These are phyloP conservation scores for Chaetoscypha palmicola DNA, from an alignment of 2,329 filamentous ascomycete species.

Conservation along the genomic window DNA sequence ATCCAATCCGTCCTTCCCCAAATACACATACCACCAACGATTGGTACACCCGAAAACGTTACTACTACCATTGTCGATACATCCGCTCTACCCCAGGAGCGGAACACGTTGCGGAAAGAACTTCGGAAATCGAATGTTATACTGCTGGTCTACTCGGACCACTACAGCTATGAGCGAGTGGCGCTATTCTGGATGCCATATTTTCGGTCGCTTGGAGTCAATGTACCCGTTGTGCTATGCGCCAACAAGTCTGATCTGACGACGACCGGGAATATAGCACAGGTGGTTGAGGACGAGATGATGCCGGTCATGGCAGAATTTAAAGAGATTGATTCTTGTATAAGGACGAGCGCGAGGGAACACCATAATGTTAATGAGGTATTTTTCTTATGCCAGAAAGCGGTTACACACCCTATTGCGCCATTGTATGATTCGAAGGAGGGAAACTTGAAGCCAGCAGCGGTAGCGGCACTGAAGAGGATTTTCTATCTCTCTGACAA, in stretches of 20 bases:
- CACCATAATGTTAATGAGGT: constrained; percentile 93
- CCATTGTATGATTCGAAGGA: constrained; percentile 97
- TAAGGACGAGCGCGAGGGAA: constrained; percentile 84
- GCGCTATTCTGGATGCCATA: constrained; percentile 98
- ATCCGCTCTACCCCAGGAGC: constrained; percentile 87
- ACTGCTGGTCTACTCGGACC: constrained; percentile 91
- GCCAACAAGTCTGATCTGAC: constrained; percentile 95
- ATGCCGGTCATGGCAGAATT: constrained; percentile 97
- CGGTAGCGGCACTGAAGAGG: constrained; percentile 75
- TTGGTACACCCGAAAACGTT: constrained; percentile 92
- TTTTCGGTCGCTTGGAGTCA: constrained; percentile 95
- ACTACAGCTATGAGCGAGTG: constrained; percentile 97
- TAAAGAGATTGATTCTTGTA: constrained; percentile 97
- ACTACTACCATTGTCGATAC: constrained; percentile 98
- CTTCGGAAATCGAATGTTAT: constrained; percentile 97
- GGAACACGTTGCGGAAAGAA: constrained; percentile 83
- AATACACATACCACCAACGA: constrained; percentile 88
- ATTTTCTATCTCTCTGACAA: constrained; percentile 96
- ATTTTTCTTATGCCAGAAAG: constrained; percentile 97
- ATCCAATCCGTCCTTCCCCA: constrained; percentile 92
- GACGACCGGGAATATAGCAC: constrained; percentile 65
- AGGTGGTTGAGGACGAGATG: constrained; percentile 95
- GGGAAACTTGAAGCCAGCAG: constrained; percentile 76
- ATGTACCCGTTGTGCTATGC: constrained; percentile 92
- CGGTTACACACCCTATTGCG: constrained; percentile 93